Evolutionary conservation across 805 yeast genomes (phyloP).

Genomic region (Ogataea henricii): DNA sequence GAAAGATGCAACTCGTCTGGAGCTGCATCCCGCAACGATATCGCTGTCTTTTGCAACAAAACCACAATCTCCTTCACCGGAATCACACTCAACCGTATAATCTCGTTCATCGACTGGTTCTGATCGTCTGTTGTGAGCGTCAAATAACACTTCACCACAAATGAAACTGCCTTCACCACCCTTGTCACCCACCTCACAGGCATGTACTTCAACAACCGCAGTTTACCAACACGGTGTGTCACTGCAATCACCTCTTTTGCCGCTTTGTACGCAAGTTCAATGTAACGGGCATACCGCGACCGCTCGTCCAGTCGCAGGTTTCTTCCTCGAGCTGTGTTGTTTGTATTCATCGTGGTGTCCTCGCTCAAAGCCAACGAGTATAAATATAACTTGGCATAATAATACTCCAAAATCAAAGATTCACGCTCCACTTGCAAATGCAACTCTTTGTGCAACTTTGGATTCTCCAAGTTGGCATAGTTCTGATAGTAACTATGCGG

Average conservation of each 20-base stretch:
- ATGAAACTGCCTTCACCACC: constrained; percentile 85
- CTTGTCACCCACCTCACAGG: constrained; percentile 93
- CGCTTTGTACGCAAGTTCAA: constrained; percentile 78
- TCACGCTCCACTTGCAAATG: constrained; percentile 59
- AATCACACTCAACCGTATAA: constrained; percentile 58
- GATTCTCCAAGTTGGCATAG: constrained; percentile 22
- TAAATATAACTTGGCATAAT: constrained; percentile 80
- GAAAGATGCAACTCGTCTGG: constrained; percentile 89
- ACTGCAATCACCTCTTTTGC: constrained; percentile 78
- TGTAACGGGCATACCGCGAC: constrained; percentile 71
- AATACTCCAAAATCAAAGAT: constrained; percentile 75
- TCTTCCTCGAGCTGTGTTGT: constrained; percentile 30
- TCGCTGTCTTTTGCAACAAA: constrained; percentile 70
- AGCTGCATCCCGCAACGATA: constrained; percentile 74
- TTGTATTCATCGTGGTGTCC: constrained; percentile 39
- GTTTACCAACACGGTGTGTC: constrained; percentile 66
- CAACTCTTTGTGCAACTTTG: constrained; percentile 42
- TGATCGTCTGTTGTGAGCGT: constrained; percentile 48
- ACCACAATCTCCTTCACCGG: constrained; percentile 70
- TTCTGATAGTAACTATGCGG: constrained; percentile 35
- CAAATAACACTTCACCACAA: constrained; percentile 81
- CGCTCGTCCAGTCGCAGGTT: constrained; percentile 66
- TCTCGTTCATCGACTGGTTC: constrained; percentile 23
- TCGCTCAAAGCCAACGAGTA: constrained; percentile 78
- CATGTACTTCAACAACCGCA: constrained; percentile 68